Base-by-base conservation (phyloP, 495 filamentous ascomycete genomes). In the Geoglossum glabrum region DNA sequence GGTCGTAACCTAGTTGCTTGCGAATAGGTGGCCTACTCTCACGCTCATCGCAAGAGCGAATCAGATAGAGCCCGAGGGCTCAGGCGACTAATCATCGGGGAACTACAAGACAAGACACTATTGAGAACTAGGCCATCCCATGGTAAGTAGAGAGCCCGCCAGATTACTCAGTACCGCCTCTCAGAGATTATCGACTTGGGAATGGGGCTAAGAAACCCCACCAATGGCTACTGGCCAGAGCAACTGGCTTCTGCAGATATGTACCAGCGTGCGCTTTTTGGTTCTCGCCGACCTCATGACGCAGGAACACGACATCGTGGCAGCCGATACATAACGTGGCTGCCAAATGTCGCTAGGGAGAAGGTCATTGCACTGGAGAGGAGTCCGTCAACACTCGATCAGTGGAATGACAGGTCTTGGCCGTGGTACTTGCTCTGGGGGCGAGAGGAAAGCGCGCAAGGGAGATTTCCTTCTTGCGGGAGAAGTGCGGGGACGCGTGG, bases 351-450 rank as follows among this genome's bases (percentile, higher is more conserved):
- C 26, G 46, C 21, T 28, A 3, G 26, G 7, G 4, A 50, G 26
- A n/a, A 28, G 46, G 26, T 25, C 46, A 25, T 23, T 21, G 46
- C 17, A n/a, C 26, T 15, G 15, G 36, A 40, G 36, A 50, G 26
- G 26, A 28, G 21, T 15, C 46, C 1, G 21, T 50, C 46, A 15
- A 50, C 4, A 28, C 6, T 50, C 10, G 46, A 50, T 50, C 26
- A 50, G 46, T 15, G 46, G 46, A 50, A 50, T 50, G 46, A 50
- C 46, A 50, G 46, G 46, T 28, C 46, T 50, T 50, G 46, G 46
- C 46, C n/a, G n/a, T 40, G 5, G 36, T 17, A 40, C 36, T 40
- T 40, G 17, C 36, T 17, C 36, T 17, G 9, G 13, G 36, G 36
- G 13, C 3, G 46, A 3, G 15, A 25, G 26, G 26, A 25, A 9